A percentile compares a stretch with the other conserved stretches of the same genome.
Conservation (phyloP, 306 rosid genomes). For the Styphnolobium japonicum region DNA sequence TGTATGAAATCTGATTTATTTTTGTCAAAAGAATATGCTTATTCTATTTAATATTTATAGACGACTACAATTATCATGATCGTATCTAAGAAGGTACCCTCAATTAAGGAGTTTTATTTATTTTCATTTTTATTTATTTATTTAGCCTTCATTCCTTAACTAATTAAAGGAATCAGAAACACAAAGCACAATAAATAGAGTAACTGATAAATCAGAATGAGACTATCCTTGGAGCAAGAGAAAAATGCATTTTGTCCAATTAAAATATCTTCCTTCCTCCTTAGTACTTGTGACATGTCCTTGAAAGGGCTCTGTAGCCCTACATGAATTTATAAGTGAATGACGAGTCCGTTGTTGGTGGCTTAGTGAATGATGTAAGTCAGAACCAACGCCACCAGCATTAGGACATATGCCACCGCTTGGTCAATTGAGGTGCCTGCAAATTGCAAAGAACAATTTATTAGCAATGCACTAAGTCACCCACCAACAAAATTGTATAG, state of each 20-base stretch:
- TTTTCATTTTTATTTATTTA: not conserved
- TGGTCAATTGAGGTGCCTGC: constrained; percentile 80
- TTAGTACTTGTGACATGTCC: not conserved
- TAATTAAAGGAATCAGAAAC: not conserved
- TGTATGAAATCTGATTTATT: too few species aligned
- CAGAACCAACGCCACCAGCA: constrained; percentile 69
- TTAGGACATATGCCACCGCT: constrained; percentile 63
- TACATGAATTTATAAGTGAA: not conserved
- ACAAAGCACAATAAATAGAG: not conserved
- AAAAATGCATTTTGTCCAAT: not conserved
- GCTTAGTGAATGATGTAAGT: constrained; percentile 75
- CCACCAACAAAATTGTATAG: not conserved
- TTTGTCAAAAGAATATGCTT: not conserved
- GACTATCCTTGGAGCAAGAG: constrained; percentile 1
- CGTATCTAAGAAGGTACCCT: not conserved
- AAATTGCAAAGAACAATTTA: constrained; percentile 9
- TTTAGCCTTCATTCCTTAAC: not conserved
- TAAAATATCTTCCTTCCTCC: constrained; percentile 3
- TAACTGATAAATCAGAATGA: not conserved
- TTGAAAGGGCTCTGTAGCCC: not conserved
- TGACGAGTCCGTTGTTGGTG: not conserved
- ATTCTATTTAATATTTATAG: not conserved
- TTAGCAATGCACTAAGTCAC: not conserved
- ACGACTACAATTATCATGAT: not conserved
- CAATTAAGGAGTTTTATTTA: not conserved